Conservation (phyloP, 2,329 filamentous ascomycete species). For the Alternaria arborescens region DNA sequence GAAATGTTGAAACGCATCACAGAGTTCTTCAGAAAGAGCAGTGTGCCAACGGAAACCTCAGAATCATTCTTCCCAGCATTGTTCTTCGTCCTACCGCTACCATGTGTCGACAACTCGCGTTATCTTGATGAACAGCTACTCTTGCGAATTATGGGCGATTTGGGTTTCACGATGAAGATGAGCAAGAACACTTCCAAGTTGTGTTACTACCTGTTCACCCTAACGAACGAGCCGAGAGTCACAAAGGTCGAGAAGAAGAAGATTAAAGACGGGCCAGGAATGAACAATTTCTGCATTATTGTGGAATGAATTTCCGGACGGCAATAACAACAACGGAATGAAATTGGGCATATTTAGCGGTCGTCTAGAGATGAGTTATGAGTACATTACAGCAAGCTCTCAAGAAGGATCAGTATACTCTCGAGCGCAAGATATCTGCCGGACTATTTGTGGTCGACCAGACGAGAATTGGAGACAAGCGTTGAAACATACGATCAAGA, state of each 20-base stretch:
- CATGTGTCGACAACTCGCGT: conserved; percentile 88
- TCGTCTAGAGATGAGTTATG: background rate
- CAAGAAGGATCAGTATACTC: background rate
- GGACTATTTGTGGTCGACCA: background rate
- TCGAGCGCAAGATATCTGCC: background rate
- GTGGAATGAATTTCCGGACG: conserved; percentile 53
- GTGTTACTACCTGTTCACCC: conserved; percentile 86
- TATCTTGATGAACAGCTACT: conserved; percentile 81
- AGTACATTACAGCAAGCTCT: background rate
- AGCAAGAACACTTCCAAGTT: conserved; percentile 83
- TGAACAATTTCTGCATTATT: conserved; percentile 92
- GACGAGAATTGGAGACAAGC: background rate
- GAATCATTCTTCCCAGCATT: conserved; percentile 65
- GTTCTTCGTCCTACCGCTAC: conserved; percentile 88
- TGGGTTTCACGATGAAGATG: conserved; percentile 74
- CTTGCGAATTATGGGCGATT: conserved; percentile 73
- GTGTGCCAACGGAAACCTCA: background rate
- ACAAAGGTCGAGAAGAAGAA: conserved; percentile 74
- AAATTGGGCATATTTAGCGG: background rate
- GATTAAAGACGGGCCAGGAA: conserved; percentile 74
- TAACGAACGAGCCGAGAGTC: conserved; percentile 46
- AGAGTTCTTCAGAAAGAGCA: conserved; percentile 42
- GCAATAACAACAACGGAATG: background rate
- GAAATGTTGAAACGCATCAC: conserved; percentile 73
- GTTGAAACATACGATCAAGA: background rate